Evolutionary conservation across 306 rosid species (phyloP).

Genomic region (Citrullus mucosospermus): DNA sequence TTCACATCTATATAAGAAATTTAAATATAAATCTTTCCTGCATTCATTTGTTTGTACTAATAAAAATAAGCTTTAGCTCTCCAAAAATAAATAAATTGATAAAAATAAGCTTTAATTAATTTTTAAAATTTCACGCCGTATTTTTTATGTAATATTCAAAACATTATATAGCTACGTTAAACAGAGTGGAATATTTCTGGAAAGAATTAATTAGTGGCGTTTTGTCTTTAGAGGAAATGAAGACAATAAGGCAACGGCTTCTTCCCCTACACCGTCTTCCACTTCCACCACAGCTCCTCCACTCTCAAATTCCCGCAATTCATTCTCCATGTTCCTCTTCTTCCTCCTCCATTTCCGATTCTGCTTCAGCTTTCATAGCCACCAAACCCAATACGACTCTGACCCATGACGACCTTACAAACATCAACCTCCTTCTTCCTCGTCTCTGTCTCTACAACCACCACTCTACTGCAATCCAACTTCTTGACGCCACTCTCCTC

Average conservation of each 20-base stretch:
- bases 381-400: background rate
- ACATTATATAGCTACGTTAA: too few species aligned
- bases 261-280: background rate
- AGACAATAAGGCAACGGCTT: background rate
- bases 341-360: background rate
- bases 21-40: too few species aligned
- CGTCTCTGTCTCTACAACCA: constrained; percentile 43
- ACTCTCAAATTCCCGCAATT: background rate
- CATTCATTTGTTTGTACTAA: too few species aligned
- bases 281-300: background rate
- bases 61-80: too few species aligned
- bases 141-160: too few species aligned
- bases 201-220: background rate
- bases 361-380: background rate
- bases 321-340: background rate
- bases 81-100: too few species aligned
- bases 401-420: constrained; percentile 11
- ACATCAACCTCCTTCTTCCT: constrained; percentile 44
- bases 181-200: too few species aligned
- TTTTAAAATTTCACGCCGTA: too few species aligned
- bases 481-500: constrained; percentile 35
- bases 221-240: background rate
- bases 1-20: too few species aligned
- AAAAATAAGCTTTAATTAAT: too few species aligned
- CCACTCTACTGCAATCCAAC: constrained; percentile 35